Conservation (phyloP, 2,329 filamentous ascomycete genomes). For the Monosporascus sp. region DNA sequence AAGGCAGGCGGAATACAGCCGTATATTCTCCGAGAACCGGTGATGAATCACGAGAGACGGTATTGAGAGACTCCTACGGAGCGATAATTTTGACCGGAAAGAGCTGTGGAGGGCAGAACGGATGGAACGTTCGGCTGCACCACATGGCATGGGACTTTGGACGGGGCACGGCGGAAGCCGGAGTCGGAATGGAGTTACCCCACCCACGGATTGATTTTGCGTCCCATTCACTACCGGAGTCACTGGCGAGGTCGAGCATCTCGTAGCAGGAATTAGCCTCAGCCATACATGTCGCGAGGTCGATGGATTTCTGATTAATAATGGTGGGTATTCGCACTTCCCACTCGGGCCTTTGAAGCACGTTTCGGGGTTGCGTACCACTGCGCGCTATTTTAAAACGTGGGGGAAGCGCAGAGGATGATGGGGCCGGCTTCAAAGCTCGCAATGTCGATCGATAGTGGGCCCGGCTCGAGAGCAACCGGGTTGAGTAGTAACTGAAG, state of each 20-base stretch:
- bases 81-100: not conserved
- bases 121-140: not conserved
- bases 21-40: not conserved
- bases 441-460: not conserved
- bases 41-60: not conserved
- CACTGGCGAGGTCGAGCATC: no score
- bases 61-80: not conserved
- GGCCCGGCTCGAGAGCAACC: not conserved
- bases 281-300: no score
- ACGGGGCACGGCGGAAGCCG: not conserved
- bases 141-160: not conserved
- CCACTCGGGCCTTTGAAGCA: constrained; percentile 9
- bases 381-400: constrained; percentile 29
- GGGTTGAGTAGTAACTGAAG: not conserved
- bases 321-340: constrained; percentile 6
- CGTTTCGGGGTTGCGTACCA: constrained; percentile 22
- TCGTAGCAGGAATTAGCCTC: no score
- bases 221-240: no score
- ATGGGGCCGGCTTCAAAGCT: constrained; percentile 10
- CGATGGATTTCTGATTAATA: not conserved
- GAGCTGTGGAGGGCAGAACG: not conserved
- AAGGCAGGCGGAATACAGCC: not conserved
- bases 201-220: not conserved
- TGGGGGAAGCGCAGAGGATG: constrained; percentile 31
- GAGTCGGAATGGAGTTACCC: not conserved